Percentiles rank a stretch among this genome's conserved stretches.
Conservation (phyloP, 2,329 filamentous ascomycete genomes). For the Diaporthe velutina region DNA sequence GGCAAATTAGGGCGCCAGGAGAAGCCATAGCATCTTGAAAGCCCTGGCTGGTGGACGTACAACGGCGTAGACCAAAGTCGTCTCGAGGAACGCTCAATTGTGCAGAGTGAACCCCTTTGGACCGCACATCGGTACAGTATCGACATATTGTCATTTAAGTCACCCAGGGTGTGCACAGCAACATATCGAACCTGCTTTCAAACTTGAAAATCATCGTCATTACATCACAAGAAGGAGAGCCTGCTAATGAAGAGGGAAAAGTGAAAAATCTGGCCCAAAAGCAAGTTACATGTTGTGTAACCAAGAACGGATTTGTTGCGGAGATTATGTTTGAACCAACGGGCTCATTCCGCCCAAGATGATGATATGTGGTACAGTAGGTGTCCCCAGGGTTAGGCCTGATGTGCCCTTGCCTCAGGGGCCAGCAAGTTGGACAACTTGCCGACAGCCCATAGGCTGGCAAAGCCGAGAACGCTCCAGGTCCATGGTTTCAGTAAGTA, state of each 20-base stretch:
- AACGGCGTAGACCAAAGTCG: background rate
- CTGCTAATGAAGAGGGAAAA: background rate
- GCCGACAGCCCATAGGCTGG: background rate
- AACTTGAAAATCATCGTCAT: background rate
- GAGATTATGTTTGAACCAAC: background rate
- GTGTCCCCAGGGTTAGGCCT: background rate
- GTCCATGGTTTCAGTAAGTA: background rate
- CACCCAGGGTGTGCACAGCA: background rate
- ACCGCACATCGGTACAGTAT: background rate
- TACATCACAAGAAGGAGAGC: background rate
- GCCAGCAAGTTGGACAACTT: background rate
- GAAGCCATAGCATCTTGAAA: background rate
- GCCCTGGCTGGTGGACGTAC: background rate
- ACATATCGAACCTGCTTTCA: background rate
- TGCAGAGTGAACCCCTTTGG: background rate
- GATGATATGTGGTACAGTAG: background rate
- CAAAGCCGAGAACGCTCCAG: background rate
- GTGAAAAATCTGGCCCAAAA: background rate
- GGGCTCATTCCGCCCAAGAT: background rate
- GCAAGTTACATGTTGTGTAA: background rate
- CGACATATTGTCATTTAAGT: background rate
- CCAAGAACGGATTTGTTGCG: background rate
- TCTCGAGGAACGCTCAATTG: background rate
- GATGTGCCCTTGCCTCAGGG: background rate
- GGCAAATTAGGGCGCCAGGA: background rate